Evolutionary conservation across 352 stramenopile genomes (phyloP).

Genomic region (Globisporangium cystogenes): DNA sequence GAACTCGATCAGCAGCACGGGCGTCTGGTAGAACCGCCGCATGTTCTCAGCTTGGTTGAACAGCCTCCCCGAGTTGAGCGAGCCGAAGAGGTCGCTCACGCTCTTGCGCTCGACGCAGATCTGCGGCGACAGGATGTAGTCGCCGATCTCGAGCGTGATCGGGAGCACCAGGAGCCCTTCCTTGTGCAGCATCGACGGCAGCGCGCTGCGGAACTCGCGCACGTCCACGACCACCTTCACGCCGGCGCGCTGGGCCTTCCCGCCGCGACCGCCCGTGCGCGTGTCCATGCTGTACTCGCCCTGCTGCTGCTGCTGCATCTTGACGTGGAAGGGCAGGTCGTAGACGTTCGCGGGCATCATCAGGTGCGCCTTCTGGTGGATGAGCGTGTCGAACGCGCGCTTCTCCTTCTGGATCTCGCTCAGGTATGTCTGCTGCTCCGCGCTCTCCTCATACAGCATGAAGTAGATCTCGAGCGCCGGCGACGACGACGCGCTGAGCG

Average conservation of each 20-base stretch:
- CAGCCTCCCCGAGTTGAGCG: slow-evolving; percentile 93
- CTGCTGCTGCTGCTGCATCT: slow-evolving; percentile 46
- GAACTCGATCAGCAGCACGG: slow-evolving; percentile 97
- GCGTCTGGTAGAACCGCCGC: slow-evolving; percentile 79
- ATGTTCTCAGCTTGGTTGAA: slow-evolving; percentile 93
- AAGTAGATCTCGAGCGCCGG: slow-evolving; percentile 90
- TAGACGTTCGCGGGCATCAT: slow-evolving; percentile 87
- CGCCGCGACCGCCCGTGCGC: slow-evolving; percentile 44
- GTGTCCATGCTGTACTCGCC: slow-evolving; percentile 81
- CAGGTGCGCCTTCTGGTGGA: slow-evolving; percentile 93
- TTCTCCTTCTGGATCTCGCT: slow-evolving; percentile 94
- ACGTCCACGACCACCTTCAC: slow-evolving; percentile 93
- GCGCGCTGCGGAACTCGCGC: slow-evolving; percentile 94
- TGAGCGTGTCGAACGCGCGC: slow-evolving; percentile 94
- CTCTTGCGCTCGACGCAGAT: slow-evolving; percentile 97
- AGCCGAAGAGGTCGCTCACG: slow-evolving; percentile 95
- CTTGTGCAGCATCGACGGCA: slow-evolving; percentile 97
- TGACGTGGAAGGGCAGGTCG: slow-evolving; percentile 76
- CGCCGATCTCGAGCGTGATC: slow-evolving; percentile 94
- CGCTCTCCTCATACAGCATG: slow-evolving; percentile 94
- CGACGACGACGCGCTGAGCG: slow-evolving; percentile 6
- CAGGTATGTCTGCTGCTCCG: slow-evolving; percentile 95
- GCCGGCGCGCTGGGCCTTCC: slow-evolving; percentile 30
- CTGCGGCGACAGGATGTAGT: slow-evolving; percentile 97
- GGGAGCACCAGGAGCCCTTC: slow-evolving; percentile 91